Percentiles rank a stretch among this genome's conserved stretches.
Conservation (phyloP, 75 land plant species). For the Chamaecyparis obtusa region DNA sequence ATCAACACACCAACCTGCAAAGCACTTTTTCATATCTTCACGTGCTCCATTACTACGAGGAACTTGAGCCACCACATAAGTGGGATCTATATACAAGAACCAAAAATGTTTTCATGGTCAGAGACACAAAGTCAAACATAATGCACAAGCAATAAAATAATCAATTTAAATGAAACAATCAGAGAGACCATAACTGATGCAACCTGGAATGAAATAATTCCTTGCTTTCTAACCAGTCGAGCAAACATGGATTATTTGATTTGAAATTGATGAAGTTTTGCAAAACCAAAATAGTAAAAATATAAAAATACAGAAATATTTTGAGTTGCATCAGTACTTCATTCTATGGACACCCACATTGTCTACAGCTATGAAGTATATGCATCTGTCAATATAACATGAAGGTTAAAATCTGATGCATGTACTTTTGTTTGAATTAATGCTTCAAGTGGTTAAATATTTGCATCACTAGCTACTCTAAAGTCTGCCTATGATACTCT, state of each 20-base stretch:
- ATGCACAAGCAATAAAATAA: background rate
- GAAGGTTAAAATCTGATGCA: background rate
- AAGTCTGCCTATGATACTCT: background rate
- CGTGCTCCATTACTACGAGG: conserved; percentile 39
- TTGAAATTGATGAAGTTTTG: background rate
- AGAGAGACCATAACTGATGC: background rate
- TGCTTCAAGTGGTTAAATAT: background rate
- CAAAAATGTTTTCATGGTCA: conserved; percentile 3
- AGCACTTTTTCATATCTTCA: conserved; percentile 77
- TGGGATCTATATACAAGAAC: conserved; percentile 65
- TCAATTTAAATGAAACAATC: background rate
- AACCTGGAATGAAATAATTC: background rate
- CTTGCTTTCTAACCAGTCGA: background rate
- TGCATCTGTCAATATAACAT: background rate
- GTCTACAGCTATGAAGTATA: background rate
- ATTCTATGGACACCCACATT: background rate
- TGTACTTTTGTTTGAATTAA: background rate
- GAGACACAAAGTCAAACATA: background rate
- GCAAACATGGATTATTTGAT: background rate
- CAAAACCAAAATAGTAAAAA: background rate
- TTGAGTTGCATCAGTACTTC: background rate
- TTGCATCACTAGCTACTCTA: too few species aligned
- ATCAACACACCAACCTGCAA: conserved; percentile 58
- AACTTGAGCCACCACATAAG: conserved; percentile 84
- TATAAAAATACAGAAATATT: background rate